Base-by-base conservation (phyloP, 2,329 filamentous ascomycete species). In the Ophiostoma novo-ulmi region DNA sequence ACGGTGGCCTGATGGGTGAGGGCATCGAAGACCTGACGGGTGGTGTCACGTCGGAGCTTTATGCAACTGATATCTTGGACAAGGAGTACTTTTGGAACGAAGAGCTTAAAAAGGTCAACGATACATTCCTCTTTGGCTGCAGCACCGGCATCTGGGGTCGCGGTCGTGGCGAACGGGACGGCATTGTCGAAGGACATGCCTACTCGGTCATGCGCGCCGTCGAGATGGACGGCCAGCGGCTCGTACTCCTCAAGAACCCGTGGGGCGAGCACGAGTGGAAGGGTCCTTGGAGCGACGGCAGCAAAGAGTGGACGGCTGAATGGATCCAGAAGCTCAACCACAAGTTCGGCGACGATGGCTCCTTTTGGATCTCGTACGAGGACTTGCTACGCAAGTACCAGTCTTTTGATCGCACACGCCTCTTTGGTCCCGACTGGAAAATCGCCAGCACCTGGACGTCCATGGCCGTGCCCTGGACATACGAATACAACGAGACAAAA, bases 61-160 rank as follows among this genome's bases (percentile, higher is more conserved):
- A 90, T 64, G 86, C 88, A 1, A 87, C 87, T 0, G 89, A 92
- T 75, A 91, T 93, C 48, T 83, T 93, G 3, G 89, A 95, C 76
- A 90, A 90, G 74, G 89, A 97, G 68, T 85, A 87, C 31, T 96
- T 97, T 77, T 97, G 93, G 93, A 87, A 85, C 0, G 88, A 94
- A 52, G 91, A 95, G 77, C 84, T 97, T 35, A 87, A 89, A 79
- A 88, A 90, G 73, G 91, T 93, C 71, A 95, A 96, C 77, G 81
- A 92, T 70, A 89, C 92, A 68, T 96, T 95, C 75, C 80, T 92
- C 8, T 92, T 92, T 75, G 89, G 89, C n/a, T 91, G 89, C 61
- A 64, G 61, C 0, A 87, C 86, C 0, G 89, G 89, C 11, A 80
- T 89, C 36, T 83, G 90, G 70, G 88, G 87, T 63, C 83, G 84